These are phyloP conservation scores for Oryza coarctata DNA, from an alignment of 176 grass and related monocot species.

Conservation along the genomic window DNA sequence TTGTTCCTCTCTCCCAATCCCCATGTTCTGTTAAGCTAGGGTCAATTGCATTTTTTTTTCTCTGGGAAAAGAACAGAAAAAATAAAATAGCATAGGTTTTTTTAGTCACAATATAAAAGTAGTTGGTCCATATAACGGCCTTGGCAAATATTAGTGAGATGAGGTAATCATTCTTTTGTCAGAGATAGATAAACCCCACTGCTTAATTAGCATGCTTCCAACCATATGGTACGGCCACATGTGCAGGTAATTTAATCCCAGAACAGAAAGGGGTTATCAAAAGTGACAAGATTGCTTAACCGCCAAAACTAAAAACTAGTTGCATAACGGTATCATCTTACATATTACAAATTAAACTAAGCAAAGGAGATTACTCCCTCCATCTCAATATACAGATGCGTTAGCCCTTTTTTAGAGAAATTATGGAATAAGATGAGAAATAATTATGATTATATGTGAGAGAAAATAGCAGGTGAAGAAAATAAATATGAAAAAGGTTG, in stretches of 20 bases:
- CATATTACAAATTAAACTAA: conserved; percentile 28
- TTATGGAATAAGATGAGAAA: too few species aligned
- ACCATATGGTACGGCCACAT: background rate
- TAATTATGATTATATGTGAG: too few species aligned
- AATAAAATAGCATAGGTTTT: background rate
- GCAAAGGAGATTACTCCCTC: conserved; percentile 12
- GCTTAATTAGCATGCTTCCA: background rate
- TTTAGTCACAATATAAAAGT: background rate
- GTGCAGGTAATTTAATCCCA: conserved; percentile 22
- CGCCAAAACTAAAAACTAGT: conserved; percentile 18
- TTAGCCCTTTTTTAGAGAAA: too few species aligned
- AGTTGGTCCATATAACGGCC: background rate
- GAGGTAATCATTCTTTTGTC: conserved; percentile 1
- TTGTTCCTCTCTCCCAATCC: background rate
- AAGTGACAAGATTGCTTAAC: conserved; percentile 22
- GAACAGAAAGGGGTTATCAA: background rate
- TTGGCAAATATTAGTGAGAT: background rate
- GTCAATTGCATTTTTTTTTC: background rate
- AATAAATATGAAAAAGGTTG: too few species aligned
- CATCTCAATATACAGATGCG: too few species aligned
- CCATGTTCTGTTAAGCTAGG: background rate
- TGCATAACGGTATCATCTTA: conserved; percentile 22
- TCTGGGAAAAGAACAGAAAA: background rate
- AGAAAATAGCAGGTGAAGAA: too few species aligned
- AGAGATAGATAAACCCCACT: conserved; percentile 11